These are phyloP conservation scores for Leishmania major DNA, from an alignment of 208 protist species.

Conservation along the genomic window DNA sequence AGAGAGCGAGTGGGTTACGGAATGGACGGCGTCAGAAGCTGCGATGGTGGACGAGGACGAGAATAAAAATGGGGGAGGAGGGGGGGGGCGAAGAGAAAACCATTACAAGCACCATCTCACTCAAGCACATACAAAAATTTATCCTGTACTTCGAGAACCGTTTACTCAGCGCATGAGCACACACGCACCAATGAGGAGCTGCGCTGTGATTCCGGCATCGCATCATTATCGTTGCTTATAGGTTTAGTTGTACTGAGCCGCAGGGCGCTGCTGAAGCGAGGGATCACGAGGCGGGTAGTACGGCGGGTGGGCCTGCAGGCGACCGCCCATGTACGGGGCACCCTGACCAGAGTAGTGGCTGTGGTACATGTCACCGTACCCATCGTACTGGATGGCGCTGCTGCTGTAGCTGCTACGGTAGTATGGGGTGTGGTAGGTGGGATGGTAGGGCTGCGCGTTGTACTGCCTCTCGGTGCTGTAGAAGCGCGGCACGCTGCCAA, in stretches of 20 bases:
- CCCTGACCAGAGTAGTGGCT: slow-evolving; percentile 33
- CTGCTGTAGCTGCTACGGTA: slow-evolving; percentile 21
- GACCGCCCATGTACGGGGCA: slow-evolving; percentile 23
- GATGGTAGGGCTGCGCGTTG: slow-evolving; percentile 34
- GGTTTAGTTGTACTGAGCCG: slow-evolving; percentile 10
- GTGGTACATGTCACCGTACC: slow-evolving; percentile 16
- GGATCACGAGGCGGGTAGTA: slow-evolving; percentile 49
- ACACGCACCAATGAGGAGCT: not conserved
- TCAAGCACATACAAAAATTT: not conserved
- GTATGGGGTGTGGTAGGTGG: slow-evolving; percentile 26
- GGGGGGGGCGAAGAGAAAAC: not conserved
- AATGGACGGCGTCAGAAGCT: not conserved
- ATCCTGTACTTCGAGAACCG: not conserved
- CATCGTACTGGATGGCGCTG: slow-evolving; percentile 23
- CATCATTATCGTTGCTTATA: not conserved
- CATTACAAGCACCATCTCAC: not conserved
- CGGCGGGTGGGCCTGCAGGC: slow-evolving; percentile 43
- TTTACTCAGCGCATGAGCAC: not conserved
- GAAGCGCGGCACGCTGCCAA: slow-evolving; percentile 35
- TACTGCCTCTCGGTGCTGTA: slow-evolving; percentile 35
- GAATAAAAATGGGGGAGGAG: not conserved
- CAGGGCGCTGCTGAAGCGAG: slow-evolving; percentile 30
- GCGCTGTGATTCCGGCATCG: not conserved
- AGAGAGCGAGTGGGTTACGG: not conserved
- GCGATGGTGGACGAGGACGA: not conserved